Evolutionary conservation across 176 grass and related monocot genomes (phyloP), one percentile per base, ranked within the genome.

Genomic region (Lolium multiflorum): DNA sequence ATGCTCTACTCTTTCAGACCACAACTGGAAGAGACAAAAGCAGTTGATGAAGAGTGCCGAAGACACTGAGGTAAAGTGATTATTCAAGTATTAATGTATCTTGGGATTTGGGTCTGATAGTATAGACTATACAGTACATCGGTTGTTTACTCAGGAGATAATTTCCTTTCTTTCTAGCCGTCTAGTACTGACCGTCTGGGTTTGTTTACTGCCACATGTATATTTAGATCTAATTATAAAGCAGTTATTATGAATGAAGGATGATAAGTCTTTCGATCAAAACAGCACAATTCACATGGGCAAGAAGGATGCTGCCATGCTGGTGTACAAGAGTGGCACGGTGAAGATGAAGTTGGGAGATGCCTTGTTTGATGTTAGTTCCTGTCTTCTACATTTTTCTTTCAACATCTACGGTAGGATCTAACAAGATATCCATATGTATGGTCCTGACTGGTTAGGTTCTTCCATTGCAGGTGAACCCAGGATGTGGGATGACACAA

Each of bases 331-430:
- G 80, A 93, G 93, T 12, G 89, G 91, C 63, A 93, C 93, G 82
- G 81, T 95, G 60, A 98, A 98, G 85, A 93, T 98, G 95, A 93
- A 95, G 80, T 80, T 98, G 57, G 95, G 93, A 66, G 87, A 98
- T 74, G 54, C 44, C 50, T 39, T 89, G 47, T 95, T 95, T 74
- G 90, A 98, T 82, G 93, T 98, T 72, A 90, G 95, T 89, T 52
- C 6, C 26, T 1, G 1, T 9, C 5, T 47, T 59, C 12, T 1
- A 24, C 18, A 3, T 43, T 78, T 64, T 3, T 68, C 10, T 83
- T 49, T 18, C 43, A 0, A 35, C 60, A 54, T 47, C 52, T 68
- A 59, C 31, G 3, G 31, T 35, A 35, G 31, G 31, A 35, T 35
- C 31, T 35, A 35, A 26, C 5, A 81, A 81, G 14, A 51, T 74